phyloP scores from a whole-genome alignment of 2,329 filamentous ascomycete genomes.

The Blumeria graminis region DNA sequence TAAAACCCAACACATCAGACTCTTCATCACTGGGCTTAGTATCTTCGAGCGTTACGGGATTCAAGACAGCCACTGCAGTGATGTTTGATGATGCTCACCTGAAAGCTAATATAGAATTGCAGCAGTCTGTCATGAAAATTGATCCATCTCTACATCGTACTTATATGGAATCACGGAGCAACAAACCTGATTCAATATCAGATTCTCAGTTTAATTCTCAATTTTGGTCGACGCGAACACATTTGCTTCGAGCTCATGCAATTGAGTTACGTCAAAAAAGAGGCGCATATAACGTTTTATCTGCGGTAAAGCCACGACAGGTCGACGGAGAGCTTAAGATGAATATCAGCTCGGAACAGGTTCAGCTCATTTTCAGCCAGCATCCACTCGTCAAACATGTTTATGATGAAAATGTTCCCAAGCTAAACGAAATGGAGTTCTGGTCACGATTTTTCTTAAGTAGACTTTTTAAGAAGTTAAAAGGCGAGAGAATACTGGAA shows the following conservation, averaged over 20 bases:
- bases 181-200: constrained; percentile 65
- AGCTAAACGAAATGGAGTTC: constrained; percentile 55
- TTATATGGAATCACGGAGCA: constrained; percentile 61
- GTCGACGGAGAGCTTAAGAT: constrained; percentile 54
- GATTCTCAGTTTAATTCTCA: constrained; percentile 65
- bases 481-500: constrained; percentile 66
- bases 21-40: constrained; percentile 47
- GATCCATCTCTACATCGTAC: constrained; percentile 54
- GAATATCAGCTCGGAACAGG: constrained; percentile 74
- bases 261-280: constrained; percentile 71
- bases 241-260: constrained; percentile 68
- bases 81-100: constrained; percentile 67
- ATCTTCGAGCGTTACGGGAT: constrained; percentile 44
- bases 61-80: constrained; percentile 26
- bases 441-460: constrained; percentile 91
- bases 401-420: constrained; percentile 82
- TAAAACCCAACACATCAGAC: constrained; percentile 12
- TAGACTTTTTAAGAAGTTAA: constrained; percentile 69
- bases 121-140: constrained; percentile 69
- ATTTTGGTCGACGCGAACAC: constrained; percentile 82
- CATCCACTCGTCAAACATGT: constrained; percentile 76
- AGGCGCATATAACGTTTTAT: constrained; percentile 82
- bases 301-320: constrained; percentile 60
- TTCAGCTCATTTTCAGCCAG: constrained; percentile 78
- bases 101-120: constrained; percentile 54